A percentile compares a stretch with the other conserved stretches of the same genome.
Evolutionary conservation across 495 filamentous ascomycete species (phyloP).

Genomic region (Symbiotaphrina buchneri): DNA sequence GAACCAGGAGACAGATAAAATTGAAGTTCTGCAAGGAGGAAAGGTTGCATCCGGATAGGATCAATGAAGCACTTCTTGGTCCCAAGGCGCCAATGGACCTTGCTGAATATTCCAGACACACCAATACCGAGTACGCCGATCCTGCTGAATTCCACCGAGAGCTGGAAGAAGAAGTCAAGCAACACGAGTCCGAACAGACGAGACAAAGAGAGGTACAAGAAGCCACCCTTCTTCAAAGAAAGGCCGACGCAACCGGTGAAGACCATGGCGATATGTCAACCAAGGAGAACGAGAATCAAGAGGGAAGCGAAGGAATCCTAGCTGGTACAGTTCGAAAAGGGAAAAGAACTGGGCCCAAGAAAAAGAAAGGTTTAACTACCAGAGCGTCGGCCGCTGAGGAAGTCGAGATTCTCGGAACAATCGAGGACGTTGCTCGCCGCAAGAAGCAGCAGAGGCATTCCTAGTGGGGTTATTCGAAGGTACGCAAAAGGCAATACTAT

Average conservation of each 20-base stretch:
- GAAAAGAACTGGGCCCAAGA: conserved; percentile 3
- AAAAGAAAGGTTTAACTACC: conserved; percentile 3
- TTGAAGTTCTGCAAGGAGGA: conserved; percentile 88
- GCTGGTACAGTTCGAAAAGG: neutral
- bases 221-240: conserved; percentile 2
- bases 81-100: conserved; percentile 10
- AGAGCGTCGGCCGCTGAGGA: conserved; percentile 4
- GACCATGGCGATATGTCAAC: neutral
- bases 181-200: conserved; percentile 4
- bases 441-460: conserved; percentile 85
- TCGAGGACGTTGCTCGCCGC: conserved; percentile 15
- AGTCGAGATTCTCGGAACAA: conserved; percentile 5
- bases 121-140: conserved; percentile 10
- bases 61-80: conserved; percentile 38
- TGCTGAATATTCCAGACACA: conserved; percentile 9
- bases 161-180: conserved; percentile 8
- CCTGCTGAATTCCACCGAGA: conserved; percentile 8
- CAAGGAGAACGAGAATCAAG: conserved; percentile 2
- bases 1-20: conserved; percentile 62
- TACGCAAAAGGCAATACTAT: too few relatives aligned
- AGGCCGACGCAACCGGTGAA: conserved; percentile 1
- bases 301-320: neutral
- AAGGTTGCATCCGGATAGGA: conserved; percentile 38
- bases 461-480: conserved; percentile 89
- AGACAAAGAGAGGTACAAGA: conserved; percentile 4